A percentile compares a stretch with the other conserved stretches of the same genome.
Evolutionary conservation across 2,329 filamentous ascomycete species (phyloP).

Genomic region (Penicillium occitanis): DNA sequence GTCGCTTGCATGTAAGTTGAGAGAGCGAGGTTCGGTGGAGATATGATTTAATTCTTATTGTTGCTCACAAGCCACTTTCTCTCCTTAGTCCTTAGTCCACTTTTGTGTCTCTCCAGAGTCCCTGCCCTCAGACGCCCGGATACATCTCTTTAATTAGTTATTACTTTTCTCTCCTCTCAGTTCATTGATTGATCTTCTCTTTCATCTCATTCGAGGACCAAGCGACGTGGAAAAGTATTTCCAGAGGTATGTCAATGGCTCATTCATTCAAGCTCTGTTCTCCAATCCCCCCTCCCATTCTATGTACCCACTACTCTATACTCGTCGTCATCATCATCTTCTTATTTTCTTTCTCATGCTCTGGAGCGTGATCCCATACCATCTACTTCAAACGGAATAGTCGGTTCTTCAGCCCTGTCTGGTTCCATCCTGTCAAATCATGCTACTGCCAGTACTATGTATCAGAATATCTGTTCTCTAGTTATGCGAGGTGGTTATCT

Average conservation of each 20-base stretch:
- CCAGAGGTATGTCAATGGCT: conserved; percentile 9
- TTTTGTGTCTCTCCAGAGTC: not conserved
- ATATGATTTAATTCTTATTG: not conserved
- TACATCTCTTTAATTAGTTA: conserved; percentile 3
- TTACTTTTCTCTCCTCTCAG: not conserved
- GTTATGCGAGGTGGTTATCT: not conserved
- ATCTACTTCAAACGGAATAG: conserved; percentile 1
- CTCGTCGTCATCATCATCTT: not conserved
- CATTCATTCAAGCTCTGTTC: not conserved
- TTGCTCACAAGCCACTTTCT: conserved; percentile 2
- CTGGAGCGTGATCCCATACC: not conserved
- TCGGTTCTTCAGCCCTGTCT: conserved; percentile 1
- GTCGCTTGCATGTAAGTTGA: not conserved
- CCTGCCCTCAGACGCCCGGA: not conserved
- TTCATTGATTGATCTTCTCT: not conserved
- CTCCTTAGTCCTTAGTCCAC: not conserved
- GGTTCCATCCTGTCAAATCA: not conserved
- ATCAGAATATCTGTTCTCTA: not conserved
- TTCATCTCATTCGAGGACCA: conserved; percentile 5
- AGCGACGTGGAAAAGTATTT: not conserved
- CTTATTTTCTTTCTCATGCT: not conserved
- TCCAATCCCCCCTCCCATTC: not conserved
- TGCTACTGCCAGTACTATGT: not conserved
- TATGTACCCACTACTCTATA: conserved; percentile 4
- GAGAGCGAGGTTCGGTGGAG: not conserved